Evolutionary conservation across 306 rosid species (phyloP).

Genomic region (Malus sieversii): DNA sequence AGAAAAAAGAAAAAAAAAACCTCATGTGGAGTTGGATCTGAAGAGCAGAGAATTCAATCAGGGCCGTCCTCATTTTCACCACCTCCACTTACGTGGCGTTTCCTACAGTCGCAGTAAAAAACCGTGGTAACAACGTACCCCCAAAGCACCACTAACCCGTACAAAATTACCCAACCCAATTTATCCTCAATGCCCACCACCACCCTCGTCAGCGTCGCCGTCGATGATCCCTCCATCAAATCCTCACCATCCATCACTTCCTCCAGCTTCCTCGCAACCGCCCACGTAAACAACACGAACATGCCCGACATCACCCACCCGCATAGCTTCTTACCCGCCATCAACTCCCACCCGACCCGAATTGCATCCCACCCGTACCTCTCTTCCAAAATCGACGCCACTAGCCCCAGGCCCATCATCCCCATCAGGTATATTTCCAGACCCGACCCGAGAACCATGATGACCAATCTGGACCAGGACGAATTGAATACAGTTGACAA

Average conservation of each 20-base stretch:
- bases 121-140: constrained; percentile 53
- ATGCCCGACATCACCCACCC: constrained; percentile 57
- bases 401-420: constrained; percentile 42
- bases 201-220: constrained; percentile 1
- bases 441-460: constrained; percentile 15
- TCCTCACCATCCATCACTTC: constrained; percentile 36
- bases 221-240: constrained; percentile 4
- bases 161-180: constrained; percentile 33
- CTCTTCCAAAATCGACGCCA: constrained; percentile 67
- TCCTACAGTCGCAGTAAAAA: constrained; percentile 62
- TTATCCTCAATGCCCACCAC: constrained; percentile 23
- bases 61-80: constrained; percentile 9
- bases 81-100: constrained; percentile 21
- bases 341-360: constrained; percentile 36
- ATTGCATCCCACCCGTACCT: constrained; percentile 58
- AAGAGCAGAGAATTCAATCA: background rate
- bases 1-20: background rate
- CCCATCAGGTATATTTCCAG: constrained; percentile 59
- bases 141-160: constrained; percentile 42
- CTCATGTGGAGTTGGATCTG: too few relatives aligned
- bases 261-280: constrained; percentile 32
- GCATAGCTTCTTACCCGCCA: constrained; percentile 38
- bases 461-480: background rate
- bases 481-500: constrained; percentile 13
- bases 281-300: constrained; percentile 24